Evolutionary conservation across 2,329 filamentous ascomycete species (phyloP).

Genomic region (Xylaria sp.): DNA sequence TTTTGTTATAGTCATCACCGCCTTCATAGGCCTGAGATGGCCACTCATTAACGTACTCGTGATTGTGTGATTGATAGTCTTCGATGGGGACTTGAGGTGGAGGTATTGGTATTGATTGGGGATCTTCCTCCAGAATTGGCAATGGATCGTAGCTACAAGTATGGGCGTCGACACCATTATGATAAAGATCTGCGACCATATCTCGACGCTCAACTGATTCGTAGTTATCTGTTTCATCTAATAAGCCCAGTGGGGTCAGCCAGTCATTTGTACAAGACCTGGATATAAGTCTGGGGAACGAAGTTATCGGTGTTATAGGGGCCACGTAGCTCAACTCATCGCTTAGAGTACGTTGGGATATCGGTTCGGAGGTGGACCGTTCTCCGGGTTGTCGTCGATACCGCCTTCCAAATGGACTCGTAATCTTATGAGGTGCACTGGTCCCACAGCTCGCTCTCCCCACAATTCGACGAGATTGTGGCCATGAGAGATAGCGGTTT

Average conservation of each 20-base stretch:
- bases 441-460: slow-evolving; percentile 25
- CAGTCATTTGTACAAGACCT: slow-evolving; percentile 46
- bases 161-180: slow-evolving; percentile 47
- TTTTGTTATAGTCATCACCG: slow-evolving; percentile 8
- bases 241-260: slow-evolving; percentile 43
- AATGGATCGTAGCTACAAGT: slow-evolving; percentile 21
- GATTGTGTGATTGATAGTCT: not conserved
- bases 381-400: slow-evolving; percentile 7
- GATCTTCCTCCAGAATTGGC: slow-evolving; percentile 39
- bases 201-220: slow-evolving; percentile 20
- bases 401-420: not conserved
- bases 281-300: slow-evolving; percentile 44
- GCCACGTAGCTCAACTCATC: slow-evolving; percentile 17
- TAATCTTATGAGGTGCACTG: not conserved
- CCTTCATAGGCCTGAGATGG: slow-evolving; percentile 12
- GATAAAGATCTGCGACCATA: slow-evolving; percentile 39
- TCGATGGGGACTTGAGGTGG: not conserved
- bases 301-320: slow-evolving; percentile 38
- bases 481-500: slow-evolving; percentile 31
- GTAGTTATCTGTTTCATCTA: slow-evolving; percentile 30
- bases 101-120: slow-evolving; percentile 14
- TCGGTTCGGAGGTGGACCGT: slow-evolving; percentile 41
- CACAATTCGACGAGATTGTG: slow-evolving; percentile 24
- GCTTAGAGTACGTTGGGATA: slow-evolving; percentile 26
- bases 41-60: slow-evolving; percentile 18